Base-by-base conservation (phyloP, 805 yeast genomes). In the Zygoascus tannicola region DNA sequence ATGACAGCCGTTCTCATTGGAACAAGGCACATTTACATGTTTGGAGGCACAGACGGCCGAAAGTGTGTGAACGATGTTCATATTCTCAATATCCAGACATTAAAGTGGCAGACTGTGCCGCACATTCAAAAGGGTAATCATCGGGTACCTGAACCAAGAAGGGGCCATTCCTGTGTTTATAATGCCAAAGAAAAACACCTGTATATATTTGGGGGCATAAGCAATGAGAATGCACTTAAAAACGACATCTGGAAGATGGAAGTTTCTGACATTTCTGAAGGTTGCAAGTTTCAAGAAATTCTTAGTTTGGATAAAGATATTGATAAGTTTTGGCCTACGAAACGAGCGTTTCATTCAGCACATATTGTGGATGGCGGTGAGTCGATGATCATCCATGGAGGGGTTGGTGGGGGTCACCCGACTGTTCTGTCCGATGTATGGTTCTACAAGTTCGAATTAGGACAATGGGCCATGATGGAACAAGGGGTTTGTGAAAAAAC, bases 211-310 rank as follows among this genome's bases (percentile, higher is more conserved):
- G 56, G 56, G 12, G 56, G 56, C 15, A 22, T 43, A 15, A 16
- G 38, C n/a, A 47, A 35, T 18, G 38, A 46, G 8, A 23, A 37
- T 10, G 36, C 36, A 32, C 33, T 28, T 12, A 37, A 48, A 32
- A 52, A 48, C 40, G 56, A 52, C 42, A 38, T 51, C 19, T 52
- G 56, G 56, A 51, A 47, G 35, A 39, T 52, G 10, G 20, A 35
- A n/a, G 21, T 44, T 2, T 14, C 32, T 3, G 35, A 39, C 18
- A 23, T 44, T 16, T 15, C 26, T 16, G 38, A 38, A 12, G 50
- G 40, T 4, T 41, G 41, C 26, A 18, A 23, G 14, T 45, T 48
- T 22, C 22, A 14, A 3, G 53, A 51, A 43, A 46, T 49, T 12
- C 35, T 45, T 16, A 22, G 42, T 21, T 47, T 46, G 20, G 52